These are phyloP conservation scores for Zygosaccharomyces bisporus DNA, from an alignment of 805 yeast species.

Conservation along the genomic window DNA sequence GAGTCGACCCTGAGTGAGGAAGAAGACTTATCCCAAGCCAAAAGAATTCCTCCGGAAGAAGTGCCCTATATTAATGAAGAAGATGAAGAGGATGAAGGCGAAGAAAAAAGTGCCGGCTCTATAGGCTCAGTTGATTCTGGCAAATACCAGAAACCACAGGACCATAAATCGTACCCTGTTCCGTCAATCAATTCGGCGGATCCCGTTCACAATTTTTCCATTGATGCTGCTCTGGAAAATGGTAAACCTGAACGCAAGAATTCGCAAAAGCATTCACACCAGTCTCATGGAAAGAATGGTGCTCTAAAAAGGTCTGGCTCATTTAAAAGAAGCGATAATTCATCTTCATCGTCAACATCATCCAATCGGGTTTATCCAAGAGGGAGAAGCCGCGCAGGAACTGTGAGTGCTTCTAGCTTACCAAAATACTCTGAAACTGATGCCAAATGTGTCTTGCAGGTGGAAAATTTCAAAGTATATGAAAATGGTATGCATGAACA, in stretches of 20 bases:
- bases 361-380: conserved; percentile 11
- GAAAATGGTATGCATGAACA: conserved; percentile 32
- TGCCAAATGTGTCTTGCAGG: conserved; percentile 18
- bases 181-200: conserved; percentile 8
- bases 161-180: conserved; percentile 4
- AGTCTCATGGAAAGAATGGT: conserved; percentile 5
- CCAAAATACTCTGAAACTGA: conserved; percentile 17
- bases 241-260: conserved; percentile 1
- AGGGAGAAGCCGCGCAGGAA: conserved; percentile 25
- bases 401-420: conserved; percentile 25
- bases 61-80: conserved; percentile 9
- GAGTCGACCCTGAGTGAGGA: conserved; percentile 26
- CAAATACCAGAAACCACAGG: conserved; percentile 7
- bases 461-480: conserved; percentile 25
- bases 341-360: conserved; percentile 10
- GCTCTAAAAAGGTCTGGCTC: conserved; percentile 10
- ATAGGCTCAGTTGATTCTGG: conserved; percentile 9
- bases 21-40: conserved; percentile 12
- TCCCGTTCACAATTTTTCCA: conserved; percentile 6
- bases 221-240: conserved; percentile 15
- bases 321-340: conserved; percentile 9
- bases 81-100: conserved; percentile 4
- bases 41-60: conserved; percentile 4
- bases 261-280: background rate
- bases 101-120: conserved; percentile 1